Percentiles rank a stretch among this genome's conserved stretches.
phyloP scores from a whole-genome alignment of 257 asterid species.

The Catharanthus roseus region DNA sequence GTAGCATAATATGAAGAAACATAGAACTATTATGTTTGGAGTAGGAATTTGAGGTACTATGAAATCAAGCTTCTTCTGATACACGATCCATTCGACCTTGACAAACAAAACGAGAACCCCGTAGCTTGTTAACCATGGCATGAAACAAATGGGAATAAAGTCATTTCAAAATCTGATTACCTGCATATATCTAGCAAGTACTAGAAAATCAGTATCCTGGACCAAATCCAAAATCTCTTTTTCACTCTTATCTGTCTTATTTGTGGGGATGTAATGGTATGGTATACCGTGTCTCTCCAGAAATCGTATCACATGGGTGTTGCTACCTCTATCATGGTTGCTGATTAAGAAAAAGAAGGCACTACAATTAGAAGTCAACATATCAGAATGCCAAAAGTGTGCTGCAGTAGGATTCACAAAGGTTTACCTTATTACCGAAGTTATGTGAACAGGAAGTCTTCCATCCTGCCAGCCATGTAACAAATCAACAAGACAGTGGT shows the following conservation, averaged over 20 bases:
- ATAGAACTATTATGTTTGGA: background rate
- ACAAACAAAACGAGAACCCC: background rate
- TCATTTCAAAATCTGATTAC: constrained; percentile 26
- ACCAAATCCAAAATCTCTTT: constrained; percentile 63
- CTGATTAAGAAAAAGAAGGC: constrained; percentile 31
- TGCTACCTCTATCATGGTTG: constrained; percentile 77
- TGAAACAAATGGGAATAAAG: background rate
- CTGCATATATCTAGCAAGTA: constrained; percentile 99
- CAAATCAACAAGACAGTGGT: constrained; percentile 87
- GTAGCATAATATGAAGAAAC: constrained; percentile 7
- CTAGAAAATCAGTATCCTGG: constrained; percentile 77
- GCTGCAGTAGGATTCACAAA: constrained; percentile 2
- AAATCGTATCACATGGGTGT: constrained; percentile 83
- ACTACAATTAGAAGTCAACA: constrained; percentile 10
- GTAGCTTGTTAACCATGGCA: background rate
- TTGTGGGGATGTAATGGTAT: constrained; percentile 52
- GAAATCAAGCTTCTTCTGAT: background rate
- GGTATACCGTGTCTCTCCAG: constrained; percentile 88
- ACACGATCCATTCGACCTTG: background rate
- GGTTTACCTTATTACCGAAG: constrained; percentile 67
- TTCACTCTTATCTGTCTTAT: constrained; percentile 47
- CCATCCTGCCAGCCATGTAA: constrained; percentile 90
- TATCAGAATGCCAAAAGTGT: constrained; percentile 13
- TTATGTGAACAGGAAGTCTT: constrained; percentile 74
- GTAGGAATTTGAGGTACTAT: background rate